Conservation (phyloP, 2,329 filamentous ascomycete genomes). For the Hymenoscyphus fructigenus region DNA sequence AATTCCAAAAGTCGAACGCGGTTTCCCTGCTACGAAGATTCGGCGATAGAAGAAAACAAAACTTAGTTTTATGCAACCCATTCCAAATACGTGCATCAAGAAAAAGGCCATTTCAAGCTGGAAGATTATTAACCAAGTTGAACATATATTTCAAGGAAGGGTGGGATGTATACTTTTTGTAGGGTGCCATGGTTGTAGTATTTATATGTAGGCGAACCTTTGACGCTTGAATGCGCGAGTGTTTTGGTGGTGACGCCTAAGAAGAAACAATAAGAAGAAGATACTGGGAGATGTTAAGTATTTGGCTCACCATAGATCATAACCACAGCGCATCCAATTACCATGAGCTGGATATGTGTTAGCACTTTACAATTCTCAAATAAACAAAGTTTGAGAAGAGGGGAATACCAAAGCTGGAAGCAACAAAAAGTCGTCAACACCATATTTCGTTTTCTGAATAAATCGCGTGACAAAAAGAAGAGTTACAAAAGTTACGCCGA, state of each 20-base stretch:
- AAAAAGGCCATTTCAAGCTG: slow-evolving; percentile 3
- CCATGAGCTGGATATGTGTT: neutral
- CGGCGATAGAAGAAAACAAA: slow-evolving; percentile 7
- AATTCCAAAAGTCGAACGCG: neutral
- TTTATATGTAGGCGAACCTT: neutral
- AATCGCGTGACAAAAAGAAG: neutral
- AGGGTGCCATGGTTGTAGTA: slow-evolving; percentile 4
- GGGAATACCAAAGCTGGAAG: neutral
- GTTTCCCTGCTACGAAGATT: slow-evolving; percentile 2
- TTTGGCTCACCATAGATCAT: neutral
- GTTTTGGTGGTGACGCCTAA: neutral
- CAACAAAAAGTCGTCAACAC: slow-evolving; percentile 3
- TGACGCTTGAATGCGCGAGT: neutral
- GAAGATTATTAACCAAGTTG: neutral
- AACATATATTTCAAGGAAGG: neutral
- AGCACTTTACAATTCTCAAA: neutral
- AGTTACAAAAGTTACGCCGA: neutral
- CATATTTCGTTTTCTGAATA: slow-evolving; percentile 7
- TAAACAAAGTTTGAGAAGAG: neutral
- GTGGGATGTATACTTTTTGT: neutral
- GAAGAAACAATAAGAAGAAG: neutral
- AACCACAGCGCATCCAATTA: neutral
- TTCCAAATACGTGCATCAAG: slow-evolving; percentile 1
- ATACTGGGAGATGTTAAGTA: neutral
- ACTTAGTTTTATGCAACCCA: slow-evolving; percentile 1